Percentiles rank a stretch among this genome's conserved stretches.
phyloP scores from a whole-genome alignment of 2,329 filamentous ascomycete species.

The Mollisiaceae sp. region DNA sequence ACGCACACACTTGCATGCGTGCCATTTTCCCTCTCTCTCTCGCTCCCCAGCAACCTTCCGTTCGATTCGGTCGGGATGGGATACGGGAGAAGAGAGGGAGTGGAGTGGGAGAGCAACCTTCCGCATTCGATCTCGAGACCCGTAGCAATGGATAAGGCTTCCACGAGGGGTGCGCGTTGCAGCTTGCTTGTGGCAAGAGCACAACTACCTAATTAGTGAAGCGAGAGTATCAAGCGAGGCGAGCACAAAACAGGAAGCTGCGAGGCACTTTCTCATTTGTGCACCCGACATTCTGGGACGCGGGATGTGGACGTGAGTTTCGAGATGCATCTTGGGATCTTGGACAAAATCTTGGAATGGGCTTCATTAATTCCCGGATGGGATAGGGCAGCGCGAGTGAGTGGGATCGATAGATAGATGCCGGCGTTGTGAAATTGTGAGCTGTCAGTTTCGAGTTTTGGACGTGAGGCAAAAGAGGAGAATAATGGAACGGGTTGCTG shows the following conservation, averaged over 20 bases:
- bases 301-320: not conserved
- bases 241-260: conserved; percentile 4
- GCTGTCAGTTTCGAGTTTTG: not conserved
- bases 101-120: not conserved
- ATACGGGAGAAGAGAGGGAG: not conserved
- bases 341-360: not conserved
- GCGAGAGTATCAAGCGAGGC: no score
- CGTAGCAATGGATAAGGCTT: not conserved
- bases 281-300: conserved; percentile 1
- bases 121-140: not conserved
- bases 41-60: not conserved
- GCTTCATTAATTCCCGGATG: not conserved
- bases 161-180: no score
- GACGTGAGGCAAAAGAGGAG: not conserved
- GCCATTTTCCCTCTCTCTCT: not conserved
- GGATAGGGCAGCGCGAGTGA: not conserved
- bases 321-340: not conserved
- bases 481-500: not conserved
- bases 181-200: not conserved
- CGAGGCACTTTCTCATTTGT: not conserved
- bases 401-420: not conserved
- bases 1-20: not conserved
- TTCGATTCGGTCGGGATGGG: not conserved
- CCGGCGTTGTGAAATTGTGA: not conserved
- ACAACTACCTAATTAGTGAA: not conserved